Percentiles rank a stretch among this genome's conserved stretches.
Evolutionary conservation across 371 early-diverging fungal species (phyloP).

Genomic region (Mucor racemosus): DNA sequence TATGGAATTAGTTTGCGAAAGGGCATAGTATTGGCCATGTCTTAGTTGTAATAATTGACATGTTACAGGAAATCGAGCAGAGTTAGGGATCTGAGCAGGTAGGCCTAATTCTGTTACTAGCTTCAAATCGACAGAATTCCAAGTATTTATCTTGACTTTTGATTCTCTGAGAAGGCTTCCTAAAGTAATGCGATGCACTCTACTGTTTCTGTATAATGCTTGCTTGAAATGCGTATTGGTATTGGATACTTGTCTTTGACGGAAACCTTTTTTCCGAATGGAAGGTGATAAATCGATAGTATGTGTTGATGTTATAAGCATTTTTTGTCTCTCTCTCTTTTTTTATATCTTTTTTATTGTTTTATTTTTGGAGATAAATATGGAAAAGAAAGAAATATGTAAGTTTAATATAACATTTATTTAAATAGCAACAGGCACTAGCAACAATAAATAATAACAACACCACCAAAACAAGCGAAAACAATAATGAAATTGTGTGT

Average conservation of each 20-base stretch:
- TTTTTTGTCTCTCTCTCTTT: no score
- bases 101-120: conserved; percentile 9
- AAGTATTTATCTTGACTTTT: background rate
- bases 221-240: conserved; percentile 2
- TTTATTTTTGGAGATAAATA: background rate
- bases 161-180: background rate
- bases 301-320: background rate
- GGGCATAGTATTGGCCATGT: conserved; percentile 1
- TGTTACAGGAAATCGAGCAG: background rate
- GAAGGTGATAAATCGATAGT: conserved; percentile 2
- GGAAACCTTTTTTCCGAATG: background rate
- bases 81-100: conserved; percentile 7
- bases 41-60: conserved; percentile 1
- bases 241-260: background rate
- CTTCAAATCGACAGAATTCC: conserved; percentile 1
- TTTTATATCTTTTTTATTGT: no score
- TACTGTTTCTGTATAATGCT: conserved; percentile 4
- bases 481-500: no score
- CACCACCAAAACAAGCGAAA: background rate
- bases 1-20: background rate
- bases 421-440: conserved; percentile 1
- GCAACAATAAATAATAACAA: background rate
- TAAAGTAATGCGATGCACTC: background rate
- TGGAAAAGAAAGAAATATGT: background rate
- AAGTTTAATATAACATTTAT: background rate